Evolutionary conservation across 2,329 filamentous ascomycete genomes (phyloP), one percentile per base, ranked within the genome.

Genomic region (Canariomyces notabilis): DNA sequence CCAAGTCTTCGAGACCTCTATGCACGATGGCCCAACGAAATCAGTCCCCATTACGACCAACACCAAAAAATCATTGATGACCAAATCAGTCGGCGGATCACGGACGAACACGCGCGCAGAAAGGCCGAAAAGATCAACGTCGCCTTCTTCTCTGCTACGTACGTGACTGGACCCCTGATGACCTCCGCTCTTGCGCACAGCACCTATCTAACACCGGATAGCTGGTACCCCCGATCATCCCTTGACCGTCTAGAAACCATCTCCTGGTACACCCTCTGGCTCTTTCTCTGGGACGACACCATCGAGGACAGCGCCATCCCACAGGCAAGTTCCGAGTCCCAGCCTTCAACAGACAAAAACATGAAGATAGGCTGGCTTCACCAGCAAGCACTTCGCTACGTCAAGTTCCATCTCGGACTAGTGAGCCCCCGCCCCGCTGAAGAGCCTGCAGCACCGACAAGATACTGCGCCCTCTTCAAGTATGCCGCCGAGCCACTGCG

Each of bases 271-370:
- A 37, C 46, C 11, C 23, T 53, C 26, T 55, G 48, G 43, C 21
- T 55, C 31, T 48, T 55, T 38, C 34, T 55, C n/a, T 53, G 52
- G 50, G 52, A 53, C 21, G 52, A 53, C 22, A 41, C 43, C 2
- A 41, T 51, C 22, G 52, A 55, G 35, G 34, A 42, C 19, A 39
- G 20, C 26, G 37, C n/a, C 15, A 34, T 41, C 11, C 22, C 22
- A n/a, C n/a, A n/a, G n/a, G n/a, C n/a, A n/a, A n/a, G n/a, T n/a
- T n/a, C n/a, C n/a, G n/a, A n/a, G n/a, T n/a, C n/a, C n/a, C n/a
- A n/a, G n/a, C n/a, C n/a, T n/a, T n/a, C n/a, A n/a, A n/a, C n/a
- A n/a, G n/a, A n/a, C n/a, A n/a, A n/a, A n/a, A n/a, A n/a, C n/a
- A n/a, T n/a, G 15, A 41, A 41, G 16, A 21, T 51, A 16, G 16